These are phyloP conservation scores for Margaritispora aquatica DNA, from an alignment of 495 filamentous ascomycete species.

Conservation along the genomic window DNA sequence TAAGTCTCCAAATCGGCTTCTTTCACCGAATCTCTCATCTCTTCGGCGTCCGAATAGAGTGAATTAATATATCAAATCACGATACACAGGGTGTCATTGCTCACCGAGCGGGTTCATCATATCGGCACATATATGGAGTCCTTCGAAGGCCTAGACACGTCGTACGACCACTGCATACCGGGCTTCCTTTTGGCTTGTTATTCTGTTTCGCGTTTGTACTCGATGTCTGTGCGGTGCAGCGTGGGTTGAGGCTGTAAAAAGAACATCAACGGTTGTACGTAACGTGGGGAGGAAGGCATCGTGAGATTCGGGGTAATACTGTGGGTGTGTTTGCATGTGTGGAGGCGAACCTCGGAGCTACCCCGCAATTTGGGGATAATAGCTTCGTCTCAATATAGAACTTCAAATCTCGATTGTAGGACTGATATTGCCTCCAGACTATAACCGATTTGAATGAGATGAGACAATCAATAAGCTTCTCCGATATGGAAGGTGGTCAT, in stretches of 20 bases:
- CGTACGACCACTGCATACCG: neutral
- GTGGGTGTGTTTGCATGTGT: too few relatives aligned
- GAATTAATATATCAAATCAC: too few relatives aligned
- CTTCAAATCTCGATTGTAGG: too few relatives aligned
- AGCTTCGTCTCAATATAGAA: neutral
- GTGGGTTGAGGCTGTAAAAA: neutral
- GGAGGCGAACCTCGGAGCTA: too few relatives aligned
- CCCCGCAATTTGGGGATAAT: neutral
- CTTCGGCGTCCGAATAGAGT: too few relatives aligned
- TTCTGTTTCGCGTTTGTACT: too few relatives aligned
- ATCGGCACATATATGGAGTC: neutral
- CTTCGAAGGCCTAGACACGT: neutral
- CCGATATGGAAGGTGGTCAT: neutral
- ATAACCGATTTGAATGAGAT: neutral
- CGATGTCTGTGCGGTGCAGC: neutral
- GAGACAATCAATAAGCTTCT: neutral
- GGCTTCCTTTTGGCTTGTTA: neutral
- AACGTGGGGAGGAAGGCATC: neutral
- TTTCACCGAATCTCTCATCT: too few relatives aligned
- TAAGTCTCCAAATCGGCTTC: neutral
- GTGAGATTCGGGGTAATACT: neutral
- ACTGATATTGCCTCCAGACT: too few relatives aligned
- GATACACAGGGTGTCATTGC: too few relatives aligned
- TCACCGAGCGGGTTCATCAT: too few relatives aligned
- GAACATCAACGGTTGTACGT: neutral